Evolutionary conservation across 495 filamentous ascomycete species (phyloP).

Genomic region (Podospora sp.): DNA sequence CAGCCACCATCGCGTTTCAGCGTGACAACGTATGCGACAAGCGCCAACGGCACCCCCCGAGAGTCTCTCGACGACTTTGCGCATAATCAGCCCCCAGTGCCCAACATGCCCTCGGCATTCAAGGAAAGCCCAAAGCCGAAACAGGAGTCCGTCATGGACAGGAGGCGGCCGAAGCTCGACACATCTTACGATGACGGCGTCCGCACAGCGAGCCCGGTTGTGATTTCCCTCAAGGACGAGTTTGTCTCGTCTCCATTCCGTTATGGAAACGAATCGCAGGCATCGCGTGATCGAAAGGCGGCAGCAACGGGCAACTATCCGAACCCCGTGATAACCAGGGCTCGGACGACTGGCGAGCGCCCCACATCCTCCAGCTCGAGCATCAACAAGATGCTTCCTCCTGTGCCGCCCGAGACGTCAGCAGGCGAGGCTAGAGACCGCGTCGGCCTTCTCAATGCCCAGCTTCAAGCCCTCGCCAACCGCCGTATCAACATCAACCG

Average conservation of each 20-base stretch:
- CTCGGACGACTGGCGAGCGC: constrained; percentile 20
- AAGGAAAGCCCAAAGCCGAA: constrained; percentile 25
- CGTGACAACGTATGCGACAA: constrained; percentile 69
- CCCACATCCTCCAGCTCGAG: constrained; percentile 34
- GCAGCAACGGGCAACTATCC: constrained; percentile 1
- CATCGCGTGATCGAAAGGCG: constrained; percentile 23
- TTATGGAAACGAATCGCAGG: constrained; percentile 17
- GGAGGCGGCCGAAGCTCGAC: constrained; percentile 35
- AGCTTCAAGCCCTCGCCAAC: constrained; percentile 63
- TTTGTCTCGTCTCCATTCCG: constrained; percentile 33
- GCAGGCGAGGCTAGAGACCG: constrained; percentile 56
- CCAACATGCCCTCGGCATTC: constrained; percentile 30
- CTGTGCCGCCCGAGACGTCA: constrained; percentile 59
- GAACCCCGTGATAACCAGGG: constrained; percentile 24
- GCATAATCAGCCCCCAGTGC: constrained; percentile 38
- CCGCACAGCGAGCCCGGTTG: constrained; percentile 28
- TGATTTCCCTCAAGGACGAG: constrained; percentile 34
- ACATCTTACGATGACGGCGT: constrained; percentile 7
- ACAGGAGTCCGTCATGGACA: constrained; percentile 41
- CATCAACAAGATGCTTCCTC: constrained; percentile 60
- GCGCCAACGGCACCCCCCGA: constrained; percentile 56
- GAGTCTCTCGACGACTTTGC: constrained; percentile 49
- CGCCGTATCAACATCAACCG: constrained; percentile 71
- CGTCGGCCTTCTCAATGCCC: constrained; percentile 67
- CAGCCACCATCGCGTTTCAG: constrained; percentile 73